These are phyloP conservation scores for Cryptococcus sp. DNA, from an alignment of 1,284 basidiomycete species.

Conservation along the genomic window DNA sequence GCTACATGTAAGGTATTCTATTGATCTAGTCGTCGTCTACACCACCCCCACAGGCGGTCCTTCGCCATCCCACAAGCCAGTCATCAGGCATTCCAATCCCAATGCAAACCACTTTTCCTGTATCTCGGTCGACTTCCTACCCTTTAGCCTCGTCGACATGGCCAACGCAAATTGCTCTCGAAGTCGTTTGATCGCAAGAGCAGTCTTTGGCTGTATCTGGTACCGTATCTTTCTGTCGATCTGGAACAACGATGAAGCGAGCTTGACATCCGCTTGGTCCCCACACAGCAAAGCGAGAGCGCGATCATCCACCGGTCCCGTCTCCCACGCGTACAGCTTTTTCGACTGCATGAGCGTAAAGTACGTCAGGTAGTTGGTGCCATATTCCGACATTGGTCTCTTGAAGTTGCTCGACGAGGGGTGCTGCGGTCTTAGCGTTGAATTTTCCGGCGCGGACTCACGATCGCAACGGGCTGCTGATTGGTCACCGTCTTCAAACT, in stretches of 20 bases:
- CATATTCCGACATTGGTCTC: constrained; percentile 62
- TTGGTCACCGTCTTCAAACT: constrained; percentile 81
- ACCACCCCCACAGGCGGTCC: constrained; percentile 18
- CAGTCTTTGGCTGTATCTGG: constrained; percentile 62
- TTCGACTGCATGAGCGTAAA: constrained; percentile 71
- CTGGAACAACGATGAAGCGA: constrained; percentile 63
- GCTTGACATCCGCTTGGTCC: constrained; percentile 77
- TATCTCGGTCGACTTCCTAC: constrained; percentile 55
- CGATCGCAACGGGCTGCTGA: constrained; percentile 60
- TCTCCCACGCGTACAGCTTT: constrained; percentile 91
- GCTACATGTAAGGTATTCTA: background rate
- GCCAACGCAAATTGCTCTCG: constrained; percentile 61
- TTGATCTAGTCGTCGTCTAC: background rate
- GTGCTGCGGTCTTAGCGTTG: constrained; percentile 58
- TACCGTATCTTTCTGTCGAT: constrained; percentile 84
- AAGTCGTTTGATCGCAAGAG: constrained; percentile 73
- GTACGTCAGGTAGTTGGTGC: constrained; percentile 69
- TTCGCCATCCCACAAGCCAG: constrained; percentile 15
- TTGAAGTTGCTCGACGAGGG: constrained; percentile 86
- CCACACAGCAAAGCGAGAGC: constrained; percentile 82
- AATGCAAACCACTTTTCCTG: constrained; percentile 67
- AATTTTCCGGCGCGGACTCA: constrained; percentile 18
- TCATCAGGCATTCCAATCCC: constrained; percentile 52
- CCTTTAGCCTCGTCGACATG: constrained; percentile 57
- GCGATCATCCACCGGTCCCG: constrained; percentile 78